These are phyloP conservation scores for Podaxis sp. DNA, from an alignment of 768 basidiomycete genomes.

Conservation along the genomic window DNA sequence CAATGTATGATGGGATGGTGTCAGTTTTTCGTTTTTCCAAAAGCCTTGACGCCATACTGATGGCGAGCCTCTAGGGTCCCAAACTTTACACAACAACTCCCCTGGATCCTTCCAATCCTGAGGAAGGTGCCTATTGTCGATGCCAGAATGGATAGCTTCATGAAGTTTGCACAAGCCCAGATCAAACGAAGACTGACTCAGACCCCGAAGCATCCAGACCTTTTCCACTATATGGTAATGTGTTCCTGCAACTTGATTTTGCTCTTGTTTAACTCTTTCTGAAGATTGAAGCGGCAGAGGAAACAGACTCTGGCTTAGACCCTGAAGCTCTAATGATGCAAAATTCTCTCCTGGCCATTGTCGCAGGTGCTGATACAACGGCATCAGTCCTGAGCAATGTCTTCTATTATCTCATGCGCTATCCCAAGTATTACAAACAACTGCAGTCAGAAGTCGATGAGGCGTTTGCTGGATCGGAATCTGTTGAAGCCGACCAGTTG, in stretches of 20 bases:
- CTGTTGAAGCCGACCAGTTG: conserved; percentile 21
- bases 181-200: conserved; percentile 18
- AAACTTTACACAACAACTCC: conserved; percentile 15
- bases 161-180: conserved; percentile 8
- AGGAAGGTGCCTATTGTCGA: background rate
- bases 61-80: conserved; percentile 9
- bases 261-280: background rate
- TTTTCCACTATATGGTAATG: conserved; percentile 29
- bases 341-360: conserved; percentile 26
- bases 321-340: conserved; percentile 17
- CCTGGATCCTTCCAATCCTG: conserved; percentile 3
- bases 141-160: conserved; percentile 4
- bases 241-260: background rate
- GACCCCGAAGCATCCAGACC: conserved; percentile 21
- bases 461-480: conserved; percentile 4
- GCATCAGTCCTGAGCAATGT: conserved; percentile 24
- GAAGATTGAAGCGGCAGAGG: conserved; percentile 18
- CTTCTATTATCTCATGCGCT: conserved; percentile 26
- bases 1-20: conserved; percentile 25
- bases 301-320: conserved; percentile 1
- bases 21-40: conserved; percentile 6
- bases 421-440: conserved; percentile 19
- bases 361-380: conserved; percentile 32
- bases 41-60: background rate
- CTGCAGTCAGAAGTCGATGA: conserved; percentile 27